Evolutionary conservation across 2,329 filamentous ascomycete genomes (phyloP).

Genomic region (Trichoderma arundinaceum): DNA sequence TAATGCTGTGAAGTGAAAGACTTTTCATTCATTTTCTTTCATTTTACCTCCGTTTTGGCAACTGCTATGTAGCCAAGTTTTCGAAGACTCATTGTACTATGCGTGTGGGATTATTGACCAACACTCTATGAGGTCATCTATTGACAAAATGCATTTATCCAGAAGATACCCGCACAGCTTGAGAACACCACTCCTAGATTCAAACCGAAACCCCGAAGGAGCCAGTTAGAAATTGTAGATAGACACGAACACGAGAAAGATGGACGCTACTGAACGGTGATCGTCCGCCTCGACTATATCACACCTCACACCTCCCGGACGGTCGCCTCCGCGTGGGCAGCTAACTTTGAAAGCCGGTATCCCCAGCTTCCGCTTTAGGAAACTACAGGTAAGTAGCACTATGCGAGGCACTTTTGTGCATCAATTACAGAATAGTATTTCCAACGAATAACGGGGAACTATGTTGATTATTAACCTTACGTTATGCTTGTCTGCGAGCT

Average conservation of each 20-base stretch:
- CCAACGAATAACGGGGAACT: neutral
- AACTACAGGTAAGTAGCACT: neutral
- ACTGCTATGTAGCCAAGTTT: no score
- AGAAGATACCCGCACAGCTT: neutral
- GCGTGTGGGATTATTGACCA: neutral
- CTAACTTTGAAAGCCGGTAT: neutral
- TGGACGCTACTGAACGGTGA: neutral
- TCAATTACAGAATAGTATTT: neutral
- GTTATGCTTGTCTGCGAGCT: slow-evolving; percentile 11
- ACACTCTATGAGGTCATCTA: no score
- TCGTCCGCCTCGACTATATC: neutral
- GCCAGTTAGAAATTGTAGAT: no score
- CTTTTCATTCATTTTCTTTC: neutral
- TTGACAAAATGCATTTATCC: no score
- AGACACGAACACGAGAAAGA: neutral
- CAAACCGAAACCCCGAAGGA: neutral
- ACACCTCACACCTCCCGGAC: neutral
- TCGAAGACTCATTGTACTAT: neutral
- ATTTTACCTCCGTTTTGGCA: neutral
- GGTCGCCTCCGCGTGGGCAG: slow-evolving; percentile 4
- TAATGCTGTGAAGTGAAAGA: neutral
- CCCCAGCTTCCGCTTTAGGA: slow-evolving; percentile 10
- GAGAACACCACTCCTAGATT: neutral
- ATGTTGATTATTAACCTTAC: slow-evolving; percentile 11
- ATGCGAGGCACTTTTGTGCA: slow-evolving; percentile 19